Conservation (phyloP, 768 basidiomycete genomes). For the Boletus pseudopeckii region DNA sequence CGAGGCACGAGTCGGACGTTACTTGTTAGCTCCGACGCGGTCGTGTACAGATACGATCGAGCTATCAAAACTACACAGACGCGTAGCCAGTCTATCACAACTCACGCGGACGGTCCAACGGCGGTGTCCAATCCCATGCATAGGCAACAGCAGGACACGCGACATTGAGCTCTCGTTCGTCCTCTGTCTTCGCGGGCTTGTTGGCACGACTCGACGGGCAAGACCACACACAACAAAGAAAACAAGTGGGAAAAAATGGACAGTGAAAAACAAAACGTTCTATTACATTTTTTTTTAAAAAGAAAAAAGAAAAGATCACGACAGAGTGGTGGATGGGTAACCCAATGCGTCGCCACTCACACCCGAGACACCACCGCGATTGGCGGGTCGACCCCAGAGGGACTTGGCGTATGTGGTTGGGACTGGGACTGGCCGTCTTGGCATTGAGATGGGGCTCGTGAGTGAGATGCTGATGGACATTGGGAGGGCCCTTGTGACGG, state of each 20-base stretch:
- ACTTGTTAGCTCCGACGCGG: too few species aligned
- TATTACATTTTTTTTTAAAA: not conserved
- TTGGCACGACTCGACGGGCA: too few species aligned
- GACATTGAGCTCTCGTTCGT: too few species aligned
- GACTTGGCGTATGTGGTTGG: not conserved
- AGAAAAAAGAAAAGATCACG: not conserved
- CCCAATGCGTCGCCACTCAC: not conserved
- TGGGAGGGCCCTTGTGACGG: conserved; percentile 5
- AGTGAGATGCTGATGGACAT: conserved; percentile 10
- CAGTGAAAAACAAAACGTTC: not conserved
- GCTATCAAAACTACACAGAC: too few species aligned
- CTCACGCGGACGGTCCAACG: too few species aligned
- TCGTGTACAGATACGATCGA: too few species aligned
- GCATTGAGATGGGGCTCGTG: not conserved
- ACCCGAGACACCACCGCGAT: conserved; percentile 16
- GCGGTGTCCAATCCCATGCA: too few species aligned
- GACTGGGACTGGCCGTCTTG: not conserved
- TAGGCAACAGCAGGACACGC: too few species aligned
- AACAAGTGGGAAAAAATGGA: not conserved
- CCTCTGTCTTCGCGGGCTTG: too few species aligned
- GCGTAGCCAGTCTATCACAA: too few species aligned
- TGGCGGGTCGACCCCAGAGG: not conserved
- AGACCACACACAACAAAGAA: not conserved
- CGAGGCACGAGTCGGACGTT: too few species aligned
- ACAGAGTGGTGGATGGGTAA: not conserved